Base-by-base conservation (phyloP, 257 asterid species). In the Galeopsis tetrahit region DNA sequence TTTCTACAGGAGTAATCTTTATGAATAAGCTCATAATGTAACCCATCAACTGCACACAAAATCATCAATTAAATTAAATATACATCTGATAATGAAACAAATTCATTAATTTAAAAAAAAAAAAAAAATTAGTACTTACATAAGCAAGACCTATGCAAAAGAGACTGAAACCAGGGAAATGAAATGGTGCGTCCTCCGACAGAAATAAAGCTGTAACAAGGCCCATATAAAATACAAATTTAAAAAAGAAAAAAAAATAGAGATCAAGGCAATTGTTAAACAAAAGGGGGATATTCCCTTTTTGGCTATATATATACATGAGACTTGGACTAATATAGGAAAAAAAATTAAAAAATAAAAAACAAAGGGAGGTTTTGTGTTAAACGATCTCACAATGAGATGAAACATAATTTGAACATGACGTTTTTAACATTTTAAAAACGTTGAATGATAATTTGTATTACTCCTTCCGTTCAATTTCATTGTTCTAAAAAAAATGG, bases 21-120 rank as follows among this genome's bases (percentile, higher is more conserved):
- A 87, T 79, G 64, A 66, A 66, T 15, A 84, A 43, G 73, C 93
- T 87, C 65, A 77, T 83, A 65, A 83, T 59, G 70, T 83, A 85
- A 33, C 88, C 96, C 39, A 85, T 68, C 78, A 87, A 77, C 96
- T 89, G 88, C 80, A 70, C 28, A 7, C 32, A 46, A n/a, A 1
- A 40, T 8, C 0, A 63, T 34, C 11, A 15, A 21, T 59, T 52
- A 56, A 55, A 56, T 56, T 5, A 56, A 56, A 7, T 8, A 28
- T 57, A 57, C 0, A 32, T 10, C 40, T 2, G 0, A 59, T 13
- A 38, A 14, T n/a, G 0, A 11, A 59, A 33, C 5, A 11, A n/a
- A n/a, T 51, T 4, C 4, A 6, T 14, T 53, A 51, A 31, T 4
- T 11, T 32, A 33, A 59, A 59, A 32, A 21, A 4, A 48, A 48